Conservation (phyloP, 257 asterid genomes). For the Lycium barbarum region DNA sequence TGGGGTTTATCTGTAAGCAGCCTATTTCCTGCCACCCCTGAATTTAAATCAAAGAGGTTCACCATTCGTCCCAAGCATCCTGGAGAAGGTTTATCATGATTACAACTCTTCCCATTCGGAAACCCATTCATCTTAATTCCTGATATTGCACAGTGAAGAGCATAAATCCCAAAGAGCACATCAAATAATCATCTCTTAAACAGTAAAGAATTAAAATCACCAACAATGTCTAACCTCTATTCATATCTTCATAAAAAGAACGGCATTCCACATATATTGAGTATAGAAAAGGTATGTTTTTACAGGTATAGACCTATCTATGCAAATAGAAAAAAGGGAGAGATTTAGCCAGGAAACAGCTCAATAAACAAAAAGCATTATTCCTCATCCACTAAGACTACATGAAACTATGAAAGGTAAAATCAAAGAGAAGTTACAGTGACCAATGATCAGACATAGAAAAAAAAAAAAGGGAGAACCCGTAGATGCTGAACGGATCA, state of each 20-base stretch:
- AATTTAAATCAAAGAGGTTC: conserved; percentile 79
- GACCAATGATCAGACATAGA: not conserved
- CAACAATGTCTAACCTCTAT: conserved; percentile 18
- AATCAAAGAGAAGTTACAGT: not conserved
- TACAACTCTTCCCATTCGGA: conserved; percentile 48
- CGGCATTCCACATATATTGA: not conserved
- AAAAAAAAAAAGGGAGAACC: too few species aligned
- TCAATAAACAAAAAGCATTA: not conserved
- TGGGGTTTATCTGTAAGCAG: conserved; percentile 85
- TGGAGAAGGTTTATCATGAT: conserved; percentile 61
- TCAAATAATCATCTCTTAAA: not conserved
- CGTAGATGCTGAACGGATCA: too few species aligned
- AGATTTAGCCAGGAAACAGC: not conserved
- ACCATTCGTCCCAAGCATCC: conserved; percentile 97
- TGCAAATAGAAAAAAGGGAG: not conserved
- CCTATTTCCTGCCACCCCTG: conserved; percentile 65
- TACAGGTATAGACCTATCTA: not conserved
- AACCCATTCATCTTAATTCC: conserved; percentile 79
- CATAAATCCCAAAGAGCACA: conserved; percentile 34
- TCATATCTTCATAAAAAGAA: not conserved
- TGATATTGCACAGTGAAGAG: conserved; percentile 35
- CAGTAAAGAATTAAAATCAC: not conserved
- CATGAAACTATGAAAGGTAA: not conserved
- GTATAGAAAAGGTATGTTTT: not conserved
- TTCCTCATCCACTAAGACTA: not conserved